These are phyloP conservation scores for Eutrema japonicum DNA, from an alignment of 345 rosid species.

Conservation along the genomic window DNA sequence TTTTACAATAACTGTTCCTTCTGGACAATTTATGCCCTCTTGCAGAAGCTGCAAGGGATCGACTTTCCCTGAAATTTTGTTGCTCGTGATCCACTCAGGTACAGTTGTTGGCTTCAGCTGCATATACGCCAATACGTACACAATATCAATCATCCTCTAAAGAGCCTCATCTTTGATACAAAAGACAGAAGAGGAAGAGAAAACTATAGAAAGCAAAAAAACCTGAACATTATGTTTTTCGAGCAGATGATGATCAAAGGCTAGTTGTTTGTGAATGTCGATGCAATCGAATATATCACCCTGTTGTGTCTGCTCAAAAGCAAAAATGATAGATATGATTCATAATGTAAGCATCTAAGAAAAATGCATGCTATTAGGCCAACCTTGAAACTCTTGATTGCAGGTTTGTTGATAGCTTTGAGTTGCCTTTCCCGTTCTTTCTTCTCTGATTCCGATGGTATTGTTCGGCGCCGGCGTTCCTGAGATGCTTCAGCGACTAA, in stretches of 20 bases:
- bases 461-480: background rate
- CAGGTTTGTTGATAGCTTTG: constrained; percentile 34
- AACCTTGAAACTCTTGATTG: constrained; percentile 35
- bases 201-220: background rate
- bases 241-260: constrained; percentile 35
- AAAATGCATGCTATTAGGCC: background rate
- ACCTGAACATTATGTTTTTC: constrained; percentile 37
- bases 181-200: too few species aligned
- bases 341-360: background rate
- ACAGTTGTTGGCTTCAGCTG: constrained; percentile 20
- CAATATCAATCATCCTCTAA: too few species aligned
- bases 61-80: background rate
- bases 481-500: background rate
- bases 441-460: constrained; percentile 21
- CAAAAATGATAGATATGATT: background rate
- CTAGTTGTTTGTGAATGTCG: constrained; percentile 38
- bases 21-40: constrained; percentile 20
- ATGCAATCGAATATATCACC: constrained; percentile 42
- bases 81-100: constrained; percentile 9
- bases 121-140: background rate
- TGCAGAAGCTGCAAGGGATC: constrained; percentile 7
- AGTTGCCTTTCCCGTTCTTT: constrained; percentile 34
- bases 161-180: too few species aligned
- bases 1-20: constrained; percentile 24
- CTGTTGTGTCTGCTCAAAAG: constrained; percentile 28